A percentile compares a stretch with the other conserved stretches of the same genome.
Evolutionary conservation across 208 protist genomes (phyloP).

Genomic region (Acanthamoeba triangularis): DNA sequence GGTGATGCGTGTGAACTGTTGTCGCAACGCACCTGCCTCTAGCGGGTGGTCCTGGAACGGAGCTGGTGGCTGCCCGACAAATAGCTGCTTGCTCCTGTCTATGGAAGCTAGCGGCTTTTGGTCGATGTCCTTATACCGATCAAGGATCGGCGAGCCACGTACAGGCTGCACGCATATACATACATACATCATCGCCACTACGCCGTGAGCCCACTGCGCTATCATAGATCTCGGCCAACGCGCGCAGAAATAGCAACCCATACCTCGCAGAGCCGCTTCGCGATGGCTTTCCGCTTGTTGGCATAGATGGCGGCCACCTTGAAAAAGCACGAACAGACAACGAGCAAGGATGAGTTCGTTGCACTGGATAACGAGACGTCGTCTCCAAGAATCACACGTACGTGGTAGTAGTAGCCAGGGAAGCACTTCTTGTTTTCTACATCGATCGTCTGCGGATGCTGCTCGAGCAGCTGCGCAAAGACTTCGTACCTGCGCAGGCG

Average conservation of each 20-base stretch:
- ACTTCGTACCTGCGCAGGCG: conserved; percentile 71
- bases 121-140: conserved; percentile 45
- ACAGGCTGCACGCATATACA: neutral
- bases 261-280: conserved; percentile 55
- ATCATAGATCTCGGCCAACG: no score
- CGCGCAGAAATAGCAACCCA: no score
- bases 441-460: conserved; percentile 27
- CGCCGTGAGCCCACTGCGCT: neutral
- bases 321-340: neutral
- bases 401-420: neutral
- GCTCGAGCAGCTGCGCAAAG: conserved; percentile 79
- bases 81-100: conserved; percentile 28
- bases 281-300: conserved; percentile 10
- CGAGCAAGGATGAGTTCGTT: conserved; percentile 2
- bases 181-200: neutral
- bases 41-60: conserved; percentile 60
- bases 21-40: conserved; percentile 20
- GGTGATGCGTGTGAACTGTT: no score
- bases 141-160: neutral
- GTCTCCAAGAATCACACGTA: neutral
- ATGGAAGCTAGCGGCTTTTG: neutral
- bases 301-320: conserved; percentile 71
- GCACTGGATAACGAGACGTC: neutral
- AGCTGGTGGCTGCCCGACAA: conserved; percentile 32
- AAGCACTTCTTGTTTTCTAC: conserved; percentile 71